Conservation (phyloP, 768 basidiomycete species). For the Russula lepida region DNA sequence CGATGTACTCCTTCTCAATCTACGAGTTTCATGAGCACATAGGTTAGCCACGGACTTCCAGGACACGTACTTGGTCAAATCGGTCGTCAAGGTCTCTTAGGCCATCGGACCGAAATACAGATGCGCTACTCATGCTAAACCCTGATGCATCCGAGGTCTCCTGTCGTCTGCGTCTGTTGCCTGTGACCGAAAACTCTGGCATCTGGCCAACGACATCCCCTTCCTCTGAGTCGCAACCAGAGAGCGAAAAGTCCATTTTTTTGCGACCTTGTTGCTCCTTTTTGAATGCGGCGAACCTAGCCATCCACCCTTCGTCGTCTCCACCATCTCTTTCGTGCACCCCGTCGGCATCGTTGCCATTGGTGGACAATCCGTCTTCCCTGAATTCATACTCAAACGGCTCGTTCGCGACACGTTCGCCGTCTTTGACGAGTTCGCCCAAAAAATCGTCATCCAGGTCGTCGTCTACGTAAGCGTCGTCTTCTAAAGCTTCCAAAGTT, state of each 20-base stretch:
- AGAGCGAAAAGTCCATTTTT: conserved; percentile 26
- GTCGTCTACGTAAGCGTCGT: conserved; percentile 88
- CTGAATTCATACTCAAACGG: conserved; percentile 58
- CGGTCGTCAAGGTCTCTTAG: conserved; percentile 84
- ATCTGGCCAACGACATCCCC: conserved; percentile 77
- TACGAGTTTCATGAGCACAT: conserved; percentile 33
- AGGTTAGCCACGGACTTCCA: not conserved
- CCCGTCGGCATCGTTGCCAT: conserved; percentile 27
- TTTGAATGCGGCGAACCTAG: conserved; percentile 76
- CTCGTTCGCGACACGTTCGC: conserved; percentile 56
- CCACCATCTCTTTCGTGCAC: conserved; percentile 25
- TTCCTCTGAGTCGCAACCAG: conserved; percentile 55
- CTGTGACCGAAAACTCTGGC: conserved; percentile 68
- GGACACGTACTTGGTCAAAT: conserved; percentile 73
- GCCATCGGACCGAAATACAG: conserved; percentile 88
- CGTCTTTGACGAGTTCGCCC: conserved; percentile 57
- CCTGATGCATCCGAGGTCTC: conserved; percentile 82
- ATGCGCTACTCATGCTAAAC: conserved; percentile 96
- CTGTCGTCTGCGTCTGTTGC: conserved; percentile 65
- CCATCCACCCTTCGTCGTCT: conserved; percentile 57
- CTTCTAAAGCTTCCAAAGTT: conserved; percentile 87
- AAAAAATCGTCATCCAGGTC: conserved; percentile 71
- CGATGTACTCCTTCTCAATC: conserved; percentile 73
- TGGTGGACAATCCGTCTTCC: conserved; percentile 39
- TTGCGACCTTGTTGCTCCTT: conserved; percentile 27